Percentiles rank a stretch among this genome's conserved stretches.
Conservation (phyloP, 148 eudicot genomes). For the Camellia japonica region DNA sequence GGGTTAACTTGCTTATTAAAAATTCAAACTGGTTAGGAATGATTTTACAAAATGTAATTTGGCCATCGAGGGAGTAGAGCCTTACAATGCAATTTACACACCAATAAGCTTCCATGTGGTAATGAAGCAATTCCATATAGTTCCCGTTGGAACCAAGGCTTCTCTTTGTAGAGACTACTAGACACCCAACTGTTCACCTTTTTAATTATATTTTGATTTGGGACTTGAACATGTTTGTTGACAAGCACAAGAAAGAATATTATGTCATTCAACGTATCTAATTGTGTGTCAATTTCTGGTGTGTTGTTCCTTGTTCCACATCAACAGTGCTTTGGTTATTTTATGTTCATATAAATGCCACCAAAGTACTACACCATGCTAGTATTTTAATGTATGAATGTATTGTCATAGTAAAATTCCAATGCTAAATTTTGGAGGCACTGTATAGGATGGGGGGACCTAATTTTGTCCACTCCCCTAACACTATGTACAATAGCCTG, state of each 20-base stretch:
- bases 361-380: background rate
- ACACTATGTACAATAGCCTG: background rate
- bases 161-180: background rate
- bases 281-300: background rate
- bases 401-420: too few species aligned
- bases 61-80: background rate
- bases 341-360: conserved; percentile 3
- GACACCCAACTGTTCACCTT: background rate
- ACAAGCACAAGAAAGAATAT: background rate
- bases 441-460: background rate
- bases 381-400: background rate
- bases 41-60: background rate
- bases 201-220: background rate
- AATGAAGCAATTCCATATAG: background rate
- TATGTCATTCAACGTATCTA: background rate
- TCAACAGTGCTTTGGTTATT: background rate
- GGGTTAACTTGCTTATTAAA: background rate
- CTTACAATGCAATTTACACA: background rate
- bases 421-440: background rate
- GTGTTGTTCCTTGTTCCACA: background rate
- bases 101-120: background rate
- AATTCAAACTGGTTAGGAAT: background rate
- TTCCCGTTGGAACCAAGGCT: background rate
- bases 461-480: background rate
- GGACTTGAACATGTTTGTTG: background rate